A percentile compares a stretch with the other conserved stretches of the same genome.
phyloP scores from a whole-genome alignment of 176 grass and related monocot species.

The Juncus inflexus region DNA sequence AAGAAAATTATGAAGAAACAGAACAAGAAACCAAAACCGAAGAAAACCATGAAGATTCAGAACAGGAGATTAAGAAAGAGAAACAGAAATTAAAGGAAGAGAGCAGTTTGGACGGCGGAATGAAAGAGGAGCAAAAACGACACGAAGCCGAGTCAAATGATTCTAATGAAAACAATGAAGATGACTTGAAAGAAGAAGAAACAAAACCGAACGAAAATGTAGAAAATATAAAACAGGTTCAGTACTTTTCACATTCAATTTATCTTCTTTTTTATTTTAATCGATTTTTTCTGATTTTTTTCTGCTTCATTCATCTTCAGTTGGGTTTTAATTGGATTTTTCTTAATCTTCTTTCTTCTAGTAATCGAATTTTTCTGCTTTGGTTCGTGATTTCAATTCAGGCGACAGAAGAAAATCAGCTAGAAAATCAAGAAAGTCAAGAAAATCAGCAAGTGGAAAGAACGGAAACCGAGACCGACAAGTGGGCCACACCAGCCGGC shows the following conservation, averaged over 20 bases:
- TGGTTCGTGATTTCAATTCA: conserved; percentile 13
- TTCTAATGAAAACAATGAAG: neutral
- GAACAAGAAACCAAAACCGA: conserved; percentile 6
- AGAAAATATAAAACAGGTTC: conserved; percentile 21
- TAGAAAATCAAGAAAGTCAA: conserved; percentile 10
- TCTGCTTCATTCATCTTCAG: neutral
- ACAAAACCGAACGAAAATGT: conserved; percentile 37
- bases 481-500: conserved; percentile 60
- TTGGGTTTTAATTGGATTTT: no score
- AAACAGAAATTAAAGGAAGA: conserved; percentile 39
- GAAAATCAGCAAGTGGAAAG: conserved; percentile 30
- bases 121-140: conserved; percentile 55
- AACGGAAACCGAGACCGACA: conserved; percentile 12
- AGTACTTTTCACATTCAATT: neutral
- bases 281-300: neutral
- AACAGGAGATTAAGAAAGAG: conserved; percentile 3
- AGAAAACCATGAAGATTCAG: conserved; percentile 13
- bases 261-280: neutral
- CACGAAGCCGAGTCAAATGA: conserved; percentile 33
- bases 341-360: no score
- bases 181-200: conserved; percentile 35
- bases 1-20: conserved; percentile 13
- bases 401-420: conserved; percentile 23
- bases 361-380: no score
- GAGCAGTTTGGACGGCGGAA: conserved; percentile 61